Base-by-base conservation (phyloP, 768 basidiomycete species). In the Leucosporidium creatinivorum region DNA sequence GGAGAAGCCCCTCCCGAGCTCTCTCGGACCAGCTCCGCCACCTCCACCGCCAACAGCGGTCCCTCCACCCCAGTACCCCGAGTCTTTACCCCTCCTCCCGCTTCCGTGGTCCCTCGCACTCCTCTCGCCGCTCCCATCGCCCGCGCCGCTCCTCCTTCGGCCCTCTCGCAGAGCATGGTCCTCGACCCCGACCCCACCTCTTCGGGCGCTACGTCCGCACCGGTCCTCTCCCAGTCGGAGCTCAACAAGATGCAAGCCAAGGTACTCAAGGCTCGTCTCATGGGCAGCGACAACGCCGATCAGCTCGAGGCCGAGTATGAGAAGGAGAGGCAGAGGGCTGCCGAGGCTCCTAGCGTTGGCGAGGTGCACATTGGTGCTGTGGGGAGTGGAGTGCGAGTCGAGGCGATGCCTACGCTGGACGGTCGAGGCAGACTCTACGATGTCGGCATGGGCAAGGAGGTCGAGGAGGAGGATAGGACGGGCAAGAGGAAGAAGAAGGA, bases 221-320 rank as follows among this genome's bases (percentile, higher is more conserved):
- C 80, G 10, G 69, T 76, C 15, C 67, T 81, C 58, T 75, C 78
- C 1, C 73, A 77, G 23, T 76, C 74, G 19, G 89, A 88, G 21
- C 80, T 98, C 56, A 98, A 99, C 77, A 89, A 86, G 75, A 79
- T 99, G 2, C 94, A 99, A 78, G 94, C 94, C 5, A 87, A 87
- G 73, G 93, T 96, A 2, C 80, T 99, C 13, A 86, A 91, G 47
- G 93, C 96, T 6, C 93, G 89, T 77, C 82, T 99, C 39, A 88
- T 89, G 83, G 86, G 84, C 39, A 82, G 85, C n/a, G 82, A 88
- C 2, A 84, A 91, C 74, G 89, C 92, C 12, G 84, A 83, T 26
- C 80, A 47, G 54, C 80, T 99, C 51, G 91, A 99, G 79, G 81
- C 82, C 62, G 87, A 94, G 79, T 99, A 97, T 72, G 91, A 97